These are phyloP conservation scores for Saturnispora kantuleensis DNA, from an alignment of 805 yeast genomes.

Conservation along the genomic window DNA sequence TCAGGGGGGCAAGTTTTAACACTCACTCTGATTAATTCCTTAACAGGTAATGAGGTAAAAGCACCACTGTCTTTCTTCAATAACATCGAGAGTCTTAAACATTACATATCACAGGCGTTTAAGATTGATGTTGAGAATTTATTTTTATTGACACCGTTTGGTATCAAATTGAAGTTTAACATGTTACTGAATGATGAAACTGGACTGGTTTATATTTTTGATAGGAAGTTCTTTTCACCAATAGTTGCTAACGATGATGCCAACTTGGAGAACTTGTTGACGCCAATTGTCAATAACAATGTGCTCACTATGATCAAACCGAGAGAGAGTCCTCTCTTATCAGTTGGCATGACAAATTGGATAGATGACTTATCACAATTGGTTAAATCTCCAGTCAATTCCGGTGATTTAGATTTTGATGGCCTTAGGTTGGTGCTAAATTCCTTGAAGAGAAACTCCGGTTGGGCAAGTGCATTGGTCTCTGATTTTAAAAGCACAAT, in stretches of 20 bases:
- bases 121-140: conserved; percentile 32
- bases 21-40: conserved; percentile 30
- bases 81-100: conserved; percentile 33
- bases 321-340: conserved; percentile 23
- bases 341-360: conserved; percentile 3
- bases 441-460: conserved; percentile 28
- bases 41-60: conserved; percentile 32
- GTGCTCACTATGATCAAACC: conserved; percentile 27
- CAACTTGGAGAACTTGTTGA: conserved; percentile 8
- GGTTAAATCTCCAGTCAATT: conserved; percentile 17
- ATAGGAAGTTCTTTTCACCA: conserved; percentile 43
- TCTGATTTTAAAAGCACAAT: conserved; percentile 27
- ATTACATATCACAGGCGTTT: conserved; percentile 32
- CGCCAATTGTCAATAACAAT: conserved; percentile 20
- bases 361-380: conserved; percentile 13
- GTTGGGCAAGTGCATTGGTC: conserved; percentile 30
- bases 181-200: conserved; percentile 38
- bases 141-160: conserved; percentile 55
- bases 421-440: conserved; percentile 30
- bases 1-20: conserved; percentile 5
- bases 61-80: conserved; percentile 32
- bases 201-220: conserved; percentile 51
- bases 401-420: conserved; percentile 27
- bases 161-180: conserved; percentile 47
- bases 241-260: conserved; percentile 10